Evolutionary conservation across 768 basidiomycete genomes (phyloP), one percentile per base, ranked within the genome.

Genomic region (Gautieria morchelliformis): DNA sequence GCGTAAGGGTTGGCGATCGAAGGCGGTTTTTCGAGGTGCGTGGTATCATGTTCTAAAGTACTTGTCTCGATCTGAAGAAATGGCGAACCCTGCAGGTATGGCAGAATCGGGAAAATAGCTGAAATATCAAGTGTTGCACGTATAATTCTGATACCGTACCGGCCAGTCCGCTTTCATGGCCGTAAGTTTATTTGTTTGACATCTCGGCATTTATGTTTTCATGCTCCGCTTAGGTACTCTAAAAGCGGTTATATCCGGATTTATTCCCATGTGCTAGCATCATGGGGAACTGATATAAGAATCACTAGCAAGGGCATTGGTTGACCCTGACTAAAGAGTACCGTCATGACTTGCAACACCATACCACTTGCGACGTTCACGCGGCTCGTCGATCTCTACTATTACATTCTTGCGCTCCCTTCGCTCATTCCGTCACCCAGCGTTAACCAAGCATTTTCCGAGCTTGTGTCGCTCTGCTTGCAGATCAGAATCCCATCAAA

Each of bases 21-120:
- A 74, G 86, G 14, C 76, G 76, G 7, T 82, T 88, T 62, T 88
- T 88, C 62, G 82, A 87, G 72, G 85, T 77, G 46, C 15, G 68
- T 44, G 7, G 27, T 44, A 9, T 3, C 8, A n/a, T 3, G 8
- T 19, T 44, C 19, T 2, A n/a, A n/a, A n/a, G n/a, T 44, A 44
- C 17, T 3, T 3, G 7, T 10, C 42, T 2, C 19, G 42, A 44
- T 37, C 35, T 37, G 35, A 37, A 10, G 14, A 9, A 37, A 37
- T 37, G 9, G 35, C 35, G 35, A 37, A 37, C 9, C 35, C 14
- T 37, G 14, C 35, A 37, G 35, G 35, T 37, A 37, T 37, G 35
- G 35, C 10, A 14, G 10, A 37, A 37, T 37, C 35, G 35, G 35
- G 14, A 37, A 37, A 37, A 10, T 37, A 37, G 35, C 35, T 37